Percentiles rank a stretch among this genome's conserved stretches.
phyloP scores from a whole-genome alignment of 108 stramenopile genomes.

The Nitzschia sp. region DNA sequence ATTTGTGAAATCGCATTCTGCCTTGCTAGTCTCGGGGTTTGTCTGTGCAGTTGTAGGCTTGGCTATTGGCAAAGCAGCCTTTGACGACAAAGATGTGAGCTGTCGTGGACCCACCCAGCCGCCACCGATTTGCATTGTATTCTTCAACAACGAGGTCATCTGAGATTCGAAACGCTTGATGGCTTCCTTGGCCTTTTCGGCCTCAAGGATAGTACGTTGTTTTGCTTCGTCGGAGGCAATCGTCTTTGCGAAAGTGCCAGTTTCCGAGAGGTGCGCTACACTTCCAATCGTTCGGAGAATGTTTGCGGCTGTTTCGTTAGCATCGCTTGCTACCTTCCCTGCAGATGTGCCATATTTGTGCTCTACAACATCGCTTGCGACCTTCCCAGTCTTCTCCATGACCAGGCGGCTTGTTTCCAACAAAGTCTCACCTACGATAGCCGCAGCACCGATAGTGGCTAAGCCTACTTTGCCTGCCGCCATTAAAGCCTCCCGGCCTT shows the following conservation, averaged over 20 bases:
- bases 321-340: slow-evolving; percentile 40
- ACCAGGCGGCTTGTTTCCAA: slow-evolving; percentile 31
- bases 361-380: slow-evolving; percentile 37
- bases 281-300: slow-evolving; percentile 30
- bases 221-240: slow-evolving; percentile 36
- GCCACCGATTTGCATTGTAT: slow-evolving; percentile 8
- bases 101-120: too few relatives aligned
- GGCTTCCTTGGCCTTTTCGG: slow-evolving; percentile 19
- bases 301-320: slow-evolving; percentile 39
- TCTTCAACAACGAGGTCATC: background rate
- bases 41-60: too few relatives aligned
- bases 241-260: slow-evolving; percentile 16
- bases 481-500: slow-evolving; percentile 30
- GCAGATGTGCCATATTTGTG: slow-evolving; percentile 49
- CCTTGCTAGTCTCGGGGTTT: too few relatives aligned
- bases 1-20: too few relatives aligned
- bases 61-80: too few relatives aligned
- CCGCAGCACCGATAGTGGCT: slow-evolving; percentile 47
- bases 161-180: slow-evolving; percentile 9
- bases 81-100: too few relatives aligned
- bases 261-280: slow-evolving; percentile 15
- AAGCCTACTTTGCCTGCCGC: slow-evolving; percentile 43
- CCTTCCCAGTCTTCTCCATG: slow-evolving; percentile 23
- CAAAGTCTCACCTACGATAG: slow-evolving; percentile 45
- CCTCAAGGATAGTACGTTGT: slow-evolving; percentile 22